phyloP scores from a whole-genome alignment of 352 stramenopile species.

The Elongisporangium prolatum region DNA sequence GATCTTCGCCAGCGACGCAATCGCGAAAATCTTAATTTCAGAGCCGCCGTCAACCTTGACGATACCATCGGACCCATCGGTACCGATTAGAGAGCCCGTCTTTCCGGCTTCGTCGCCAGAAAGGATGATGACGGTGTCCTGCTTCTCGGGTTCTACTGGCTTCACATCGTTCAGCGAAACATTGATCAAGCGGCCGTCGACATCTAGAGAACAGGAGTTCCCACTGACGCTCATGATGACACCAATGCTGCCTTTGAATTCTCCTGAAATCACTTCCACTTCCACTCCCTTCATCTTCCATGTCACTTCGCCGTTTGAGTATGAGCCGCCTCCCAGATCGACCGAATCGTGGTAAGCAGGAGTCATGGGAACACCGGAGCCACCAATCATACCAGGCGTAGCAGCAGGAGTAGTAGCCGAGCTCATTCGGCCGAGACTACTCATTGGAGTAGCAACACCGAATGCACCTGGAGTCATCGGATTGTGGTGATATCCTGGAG shows the following conservation, averaged over 20 bases:
- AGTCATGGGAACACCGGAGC: constrained; percentile 67
- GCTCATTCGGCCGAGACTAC: constrained; percentile 57
- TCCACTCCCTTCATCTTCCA: constrained; percentile 89
- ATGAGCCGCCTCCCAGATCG: constrained; percentile 30
- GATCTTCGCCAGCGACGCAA: constrained; percentile 79
- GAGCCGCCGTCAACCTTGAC: constrained; percentile 86
- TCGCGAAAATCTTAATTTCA: constrained; percentile 89
- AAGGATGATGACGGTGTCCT: constrained; percentile 85
- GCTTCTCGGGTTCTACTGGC: constrained; percentile 79
- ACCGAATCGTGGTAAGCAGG: constrained; percentile 62
- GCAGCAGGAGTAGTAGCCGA: constrained; percentile 58
- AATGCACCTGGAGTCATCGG: constrained; percentile 85
- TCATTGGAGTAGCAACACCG: constrained; percentile 60
- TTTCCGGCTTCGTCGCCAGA: constrained; percentile 82
- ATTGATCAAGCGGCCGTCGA: constrained; percentile 65
- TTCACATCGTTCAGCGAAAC: constrained; percentile 66
- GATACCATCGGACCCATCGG: constrained; percentile 82
- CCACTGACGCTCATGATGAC: constrained; percentile 72
- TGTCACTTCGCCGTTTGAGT: constrained; percentile 56
- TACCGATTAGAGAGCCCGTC: constrained; percentile 82
- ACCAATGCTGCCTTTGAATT: constrained; percentile 63
- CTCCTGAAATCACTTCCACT: constrained; percentile 65
- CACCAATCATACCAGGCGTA: constrained; percentile 69
- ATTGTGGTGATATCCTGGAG: constrained; percentile 81
- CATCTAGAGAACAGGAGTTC: constrained; percentile 74